Percentiles rank a stretch among this genome's conserved stretches.
Evolutionary conservation across 768 basidiomycete genomes (phyloP).

Genomic region (Mycena leptocephala): DNA sequence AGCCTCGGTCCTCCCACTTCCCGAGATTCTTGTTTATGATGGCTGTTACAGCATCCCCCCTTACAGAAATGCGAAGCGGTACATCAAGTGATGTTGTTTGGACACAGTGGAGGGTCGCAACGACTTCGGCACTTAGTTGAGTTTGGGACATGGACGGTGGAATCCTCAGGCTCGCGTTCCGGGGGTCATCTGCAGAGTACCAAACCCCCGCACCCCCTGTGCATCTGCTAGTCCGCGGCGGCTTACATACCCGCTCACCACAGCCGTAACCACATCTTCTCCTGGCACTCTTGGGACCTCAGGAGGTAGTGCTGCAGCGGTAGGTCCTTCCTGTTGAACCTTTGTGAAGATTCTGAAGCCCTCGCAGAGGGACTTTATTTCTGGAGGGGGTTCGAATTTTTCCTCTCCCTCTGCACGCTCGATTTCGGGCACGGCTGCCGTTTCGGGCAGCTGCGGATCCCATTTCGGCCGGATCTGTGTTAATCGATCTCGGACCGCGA

Average conservation of each 20-base stretch:
- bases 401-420: background rate
- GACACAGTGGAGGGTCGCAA: background rate
- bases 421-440: too few species aligned
- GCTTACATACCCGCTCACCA: background rate
- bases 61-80: background rate
- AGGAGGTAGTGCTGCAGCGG: background rate
- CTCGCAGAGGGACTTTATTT: background rate
- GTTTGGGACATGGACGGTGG: background rate
- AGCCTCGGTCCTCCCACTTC: slow-evolving; percentile 15
- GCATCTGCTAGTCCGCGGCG: background rate
- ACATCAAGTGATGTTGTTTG: background rate
- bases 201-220: background rate
- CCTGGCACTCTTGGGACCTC: background rate
- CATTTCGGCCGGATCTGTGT: background rate
- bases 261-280: background rate
- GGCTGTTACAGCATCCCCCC: background rate
- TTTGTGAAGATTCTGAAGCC: slow-evolving; percentile 14
- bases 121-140: background rate
- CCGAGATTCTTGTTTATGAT: background rate
- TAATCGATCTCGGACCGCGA: background rate
- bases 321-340: background rate
- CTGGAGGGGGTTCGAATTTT: background rate
- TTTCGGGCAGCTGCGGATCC: background rate
- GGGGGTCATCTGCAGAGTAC: background rate
- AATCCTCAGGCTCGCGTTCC: background rate